These are phyloP conservation scores for Penicillium sp. DNA, from an alignment of 2,329 filamentous ascomycete species.

Conservation along the genomic window DNA sequence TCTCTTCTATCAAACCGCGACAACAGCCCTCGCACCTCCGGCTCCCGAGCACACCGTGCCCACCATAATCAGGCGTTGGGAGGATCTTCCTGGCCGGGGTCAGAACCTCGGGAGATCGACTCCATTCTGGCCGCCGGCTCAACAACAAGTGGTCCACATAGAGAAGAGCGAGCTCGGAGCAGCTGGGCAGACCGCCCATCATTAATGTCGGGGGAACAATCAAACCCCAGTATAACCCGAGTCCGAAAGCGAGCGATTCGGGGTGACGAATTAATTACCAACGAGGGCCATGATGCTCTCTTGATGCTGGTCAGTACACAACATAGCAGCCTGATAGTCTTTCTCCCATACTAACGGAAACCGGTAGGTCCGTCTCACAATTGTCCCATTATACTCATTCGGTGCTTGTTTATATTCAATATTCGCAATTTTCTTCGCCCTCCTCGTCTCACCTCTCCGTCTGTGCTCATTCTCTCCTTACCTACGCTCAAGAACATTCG, in stretches of 20 bases:
- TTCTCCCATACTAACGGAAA: constrained; percentile 11
- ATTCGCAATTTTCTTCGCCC: constrained; percentile 51
- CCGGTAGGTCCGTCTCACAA: constrained; percentile 53
- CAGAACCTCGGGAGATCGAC: constrained; percentile 23
- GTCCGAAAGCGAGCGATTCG: constrained; percentile 29
- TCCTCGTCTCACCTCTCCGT: constrained; percentile 55
- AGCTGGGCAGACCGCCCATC: constrained; percentile 38
- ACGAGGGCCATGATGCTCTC: constrained; percentile 43
- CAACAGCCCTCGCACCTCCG: constrained; percentile 24
- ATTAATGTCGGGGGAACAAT: constrained; percentile 35
- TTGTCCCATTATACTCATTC: constrained; percentile 55
- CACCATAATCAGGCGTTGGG: constrained; percentile 11
- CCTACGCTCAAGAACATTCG: constrained; percentile 47
- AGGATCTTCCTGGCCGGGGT: constrained; percentile 21
- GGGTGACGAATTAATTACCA: constrained; percentile 27
- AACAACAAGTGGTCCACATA: constrained; percentile 28
- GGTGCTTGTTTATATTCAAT: constrained; percentile 56
- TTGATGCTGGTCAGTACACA: constrained; percentile 42
- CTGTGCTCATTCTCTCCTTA: constrained; percentile 50
- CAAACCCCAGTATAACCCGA: constrained; percentile 24
- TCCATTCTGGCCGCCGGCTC: constrained; percentile 26
- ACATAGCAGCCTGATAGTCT: background rate
- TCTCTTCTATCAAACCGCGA: constrained; percentile 17
- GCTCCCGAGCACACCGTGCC: constrained; percentile 24
- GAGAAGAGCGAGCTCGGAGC: constrained; percentile 32